Conservation (phyloP, 1,284 basidiomycete species). For the Volvariella volvacea region DNA sequence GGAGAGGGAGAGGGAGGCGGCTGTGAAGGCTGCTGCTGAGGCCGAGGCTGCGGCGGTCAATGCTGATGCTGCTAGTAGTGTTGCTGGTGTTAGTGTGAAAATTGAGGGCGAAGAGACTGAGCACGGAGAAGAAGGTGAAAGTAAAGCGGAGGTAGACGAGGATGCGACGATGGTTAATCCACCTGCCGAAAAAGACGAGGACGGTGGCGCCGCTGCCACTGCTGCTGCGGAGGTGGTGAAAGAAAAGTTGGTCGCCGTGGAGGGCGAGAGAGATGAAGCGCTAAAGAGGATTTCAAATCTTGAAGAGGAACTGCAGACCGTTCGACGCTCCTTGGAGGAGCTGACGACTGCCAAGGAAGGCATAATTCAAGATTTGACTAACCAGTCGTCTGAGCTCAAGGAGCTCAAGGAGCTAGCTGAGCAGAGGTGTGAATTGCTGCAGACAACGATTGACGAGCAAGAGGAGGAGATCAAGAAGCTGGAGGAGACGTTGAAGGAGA, state of each 20-base stretch:
- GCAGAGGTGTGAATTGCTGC: slow-evolving; percentile 6
- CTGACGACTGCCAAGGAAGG: slow-evolving; percentile 8
- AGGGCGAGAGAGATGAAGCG: slow-evolving; percentile 42
- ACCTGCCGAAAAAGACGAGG: too few species aligned
- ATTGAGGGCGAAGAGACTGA: too few species aligned
- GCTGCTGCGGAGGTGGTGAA: too few species aligned
- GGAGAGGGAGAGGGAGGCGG: too few species aligned
- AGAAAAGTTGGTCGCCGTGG: background rate
- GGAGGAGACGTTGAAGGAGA: slow-evolving; percentile 39
- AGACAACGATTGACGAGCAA: slow-evolving; percentile 34
- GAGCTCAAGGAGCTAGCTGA: background rate
- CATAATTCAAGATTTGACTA: background rate
- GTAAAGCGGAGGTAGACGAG: too few species aligned
- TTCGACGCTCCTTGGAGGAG: slow-evolving; percentile 27
- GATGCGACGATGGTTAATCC: too few species aligned
- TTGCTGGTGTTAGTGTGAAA: slow-evolving; percentile 8
- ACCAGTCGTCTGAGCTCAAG: background rate
- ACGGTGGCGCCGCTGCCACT: too few species aligned
- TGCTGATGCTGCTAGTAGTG: slow-evolving; percentile 21
- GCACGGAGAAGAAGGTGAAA: too few species aligned
- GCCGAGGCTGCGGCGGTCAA: slow-evolving; percentile 4
- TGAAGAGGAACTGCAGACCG: slow-evolving; percentile 25
- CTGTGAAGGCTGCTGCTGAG: too few species aligned
- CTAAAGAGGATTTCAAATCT: slow-evolving; percentile 33
- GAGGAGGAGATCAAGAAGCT: slow-evolving; percentile 27